Conservation (phyloP, 352 stramenopile species). For the Pythium biforme region DNA sequence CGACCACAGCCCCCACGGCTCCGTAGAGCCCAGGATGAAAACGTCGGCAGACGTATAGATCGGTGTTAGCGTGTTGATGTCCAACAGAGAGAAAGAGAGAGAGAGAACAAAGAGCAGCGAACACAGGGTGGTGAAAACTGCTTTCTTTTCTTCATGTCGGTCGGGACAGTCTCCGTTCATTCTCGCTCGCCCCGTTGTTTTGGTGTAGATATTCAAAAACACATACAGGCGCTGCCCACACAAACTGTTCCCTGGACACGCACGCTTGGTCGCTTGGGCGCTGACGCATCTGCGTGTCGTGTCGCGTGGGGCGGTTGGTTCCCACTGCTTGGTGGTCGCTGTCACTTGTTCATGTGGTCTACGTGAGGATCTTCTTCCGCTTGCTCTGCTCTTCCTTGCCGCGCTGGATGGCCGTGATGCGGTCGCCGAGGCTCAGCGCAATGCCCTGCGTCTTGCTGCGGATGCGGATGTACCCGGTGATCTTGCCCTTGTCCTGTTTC, state of each 20-base stretch:
- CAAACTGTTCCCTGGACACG: not conserved
- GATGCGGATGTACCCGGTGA: slow-evolving; percentile 99
- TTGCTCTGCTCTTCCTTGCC: slow-evolving; percentile 83
- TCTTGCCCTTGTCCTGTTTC: slow-evolving; percentile 97
- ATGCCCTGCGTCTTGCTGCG: slow-evolving; percentile 99
- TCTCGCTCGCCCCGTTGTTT: slow-evolving; percentile 10
- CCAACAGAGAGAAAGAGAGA: too few relatives aligned
- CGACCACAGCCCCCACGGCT: not conserved
- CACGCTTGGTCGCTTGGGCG: too few relatives aligned
- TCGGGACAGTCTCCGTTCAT: too few relatives aligned
- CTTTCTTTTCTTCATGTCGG: too few relatives aligned
- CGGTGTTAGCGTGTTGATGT: too few relatives aligned
- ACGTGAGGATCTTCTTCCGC: slow-evolving; percentile 75
- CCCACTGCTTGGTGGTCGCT: too few relatives aligned
- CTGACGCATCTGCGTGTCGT: too few relatives aligned
- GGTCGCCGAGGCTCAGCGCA: slow-evolving; percentile 97
- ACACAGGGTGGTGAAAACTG: too few relatives aligned
- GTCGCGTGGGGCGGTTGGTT: too few relatives aligned
- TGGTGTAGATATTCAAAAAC: slow-evolving; percentile 22
- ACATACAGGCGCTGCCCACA: not conserved
- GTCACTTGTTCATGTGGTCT: slow-evolving; percentile 20
- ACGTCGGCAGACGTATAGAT: too few relatives aligned
- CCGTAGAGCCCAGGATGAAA: too few relatives aligned
- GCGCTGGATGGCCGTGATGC: slow-evolving; percentile 97
- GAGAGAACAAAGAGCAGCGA: too few relatives aligned